Base-by-base conservation (phyloP, 176 grass and related monocot genomes). In the Otatea glauca region DNA sequence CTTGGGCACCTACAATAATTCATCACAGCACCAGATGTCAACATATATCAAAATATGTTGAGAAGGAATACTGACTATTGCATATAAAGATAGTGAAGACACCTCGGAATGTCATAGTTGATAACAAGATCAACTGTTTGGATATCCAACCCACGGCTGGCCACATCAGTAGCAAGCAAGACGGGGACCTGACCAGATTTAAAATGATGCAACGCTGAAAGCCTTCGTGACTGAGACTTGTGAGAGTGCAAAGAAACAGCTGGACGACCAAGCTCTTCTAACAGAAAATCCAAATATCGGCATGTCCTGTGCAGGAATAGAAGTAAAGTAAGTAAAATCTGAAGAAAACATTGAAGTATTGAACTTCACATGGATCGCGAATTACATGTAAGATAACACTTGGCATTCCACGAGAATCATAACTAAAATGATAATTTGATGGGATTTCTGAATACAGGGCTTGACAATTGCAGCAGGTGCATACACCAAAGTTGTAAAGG, bases 111-210 rank as follows among this genome's bases (percentile, higher is more conserved):
- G 79, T 94, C 89, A 83, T 96, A 99, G 74, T 99, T 99, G 83
- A 99, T 96, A 54, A 99, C 96, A 81, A 99, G 93, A 94, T 99
- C 93, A 83, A 99, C 96, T 43, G 88, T 96, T 74, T 43, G 42
- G 42, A 43, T 43, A 43, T 43, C 42, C 42, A 43, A 43, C 42
- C 42, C 42, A 43, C 7, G 91, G 56, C 92, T 98, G 42, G 87
- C 95, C 25, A 98, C 89, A 74, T 95, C 92, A 73, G 92, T 98
- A 58, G 95, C 68, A 50, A 98, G 67, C 75, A 98, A 87, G 47
- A 92, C 72, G 25, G 91, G 83, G 49, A 5, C 79, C 68, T 88
- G 89, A 83, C 83, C 85, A 24, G 95, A 98, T 86, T 94, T 98
- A 83, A 98, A 98, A 54, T 83, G 83, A 68, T 81, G 82, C 72